Evolutionary conservation across 2,329 filamentous ascomycete genomes (phyloP).

Genomic region (Aureobasidium uvarum): DNA sequence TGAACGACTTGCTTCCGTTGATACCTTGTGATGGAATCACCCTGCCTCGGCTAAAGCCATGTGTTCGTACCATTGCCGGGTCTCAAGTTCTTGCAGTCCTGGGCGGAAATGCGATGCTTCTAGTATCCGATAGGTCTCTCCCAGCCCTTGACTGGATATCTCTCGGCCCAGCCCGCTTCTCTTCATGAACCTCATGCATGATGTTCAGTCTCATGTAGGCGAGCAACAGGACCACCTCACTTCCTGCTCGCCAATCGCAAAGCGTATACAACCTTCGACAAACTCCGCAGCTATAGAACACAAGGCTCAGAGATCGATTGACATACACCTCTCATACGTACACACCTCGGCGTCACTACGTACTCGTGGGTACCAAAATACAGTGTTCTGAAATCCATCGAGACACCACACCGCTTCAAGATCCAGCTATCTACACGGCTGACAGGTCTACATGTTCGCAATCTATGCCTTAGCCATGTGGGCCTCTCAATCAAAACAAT

Average conservation of each 20-base stretch:
- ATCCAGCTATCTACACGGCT: neutral
- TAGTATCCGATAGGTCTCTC: neutral
- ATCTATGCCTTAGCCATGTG: neutral
- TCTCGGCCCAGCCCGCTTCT: conserved; percentile 2
- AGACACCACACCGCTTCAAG: neutral
- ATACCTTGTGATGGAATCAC: neutral
- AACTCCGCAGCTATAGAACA: neutral
- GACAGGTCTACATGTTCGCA: neutral
- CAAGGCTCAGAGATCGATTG: neutral
- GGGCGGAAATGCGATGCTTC: neutral
- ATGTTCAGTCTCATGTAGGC: neutral
- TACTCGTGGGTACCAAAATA: neutral
- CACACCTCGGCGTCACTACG: neutral
- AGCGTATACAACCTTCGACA: neutral
- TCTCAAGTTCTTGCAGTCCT: neutral
- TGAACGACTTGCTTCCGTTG: neutral
- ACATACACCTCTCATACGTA: neutral
- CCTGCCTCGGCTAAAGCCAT: neutral
- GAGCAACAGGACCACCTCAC: neutral
- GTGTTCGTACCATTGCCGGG: neutral
- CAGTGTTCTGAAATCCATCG: neutral
- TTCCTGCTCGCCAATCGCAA: neutral
- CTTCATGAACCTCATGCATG: conserved; percentile 4
- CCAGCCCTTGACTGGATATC: neutral
- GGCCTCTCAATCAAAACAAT: neutral